phyloP scores from a whole-genome alignment of 768 basidiomycete genomes.

The Mycena latifolia region DNA sequence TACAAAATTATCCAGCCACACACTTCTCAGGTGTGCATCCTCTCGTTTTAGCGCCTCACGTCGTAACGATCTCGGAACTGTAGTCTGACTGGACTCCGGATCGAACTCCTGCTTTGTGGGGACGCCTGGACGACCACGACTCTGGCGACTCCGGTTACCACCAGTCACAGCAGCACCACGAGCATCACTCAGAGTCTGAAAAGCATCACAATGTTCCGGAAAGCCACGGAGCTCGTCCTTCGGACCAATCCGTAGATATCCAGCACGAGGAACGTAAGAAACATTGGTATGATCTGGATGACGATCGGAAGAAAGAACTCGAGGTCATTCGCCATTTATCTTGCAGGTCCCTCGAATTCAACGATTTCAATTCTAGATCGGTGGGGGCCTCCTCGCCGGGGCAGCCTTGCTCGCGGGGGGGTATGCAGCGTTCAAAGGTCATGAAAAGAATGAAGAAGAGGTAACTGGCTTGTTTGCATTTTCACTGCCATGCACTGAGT shows the following conservation, averaged over 20 bases:
- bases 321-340: constrained; percentile 53
- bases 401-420: constrained; percentile 66
- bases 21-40: constrained; percentile 67
- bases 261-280: constrained; percentile 62
- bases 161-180: constrained; percentile 41
- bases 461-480: constrained; percentile 37
- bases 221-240: constrained; percentile 32
- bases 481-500: neutral
- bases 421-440: constrained; percentile 62
- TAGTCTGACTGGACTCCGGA: constrained; percentile 79
- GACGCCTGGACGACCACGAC: constrained; percentile 55
- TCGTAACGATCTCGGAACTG: neutral
- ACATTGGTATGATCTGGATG: constrained; percentile 68
- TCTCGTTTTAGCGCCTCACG: neutral
- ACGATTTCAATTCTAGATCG: constrained; percentile 59
- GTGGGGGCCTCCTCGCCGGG: constrained; percentile 72
- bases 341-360: neutral
- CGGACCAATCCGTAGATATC: constrained; percentile 43
- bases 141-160: constrained; percentile 42
- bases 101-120: constrained; percentile 77
- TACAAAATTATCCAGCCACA: constrained; percentile 85
- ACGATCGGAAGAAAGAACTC: constrained; percentile 68
- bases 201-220: constrained; percentile 39
- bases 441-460: constrained; percentile 70
- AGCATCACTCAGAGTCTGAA: constrained; percentile 42